phyloP scores from a whole-genome alignment of 2,329 filamentous ascomycete genomes.

The Botrytis paeoniae region DNA sequence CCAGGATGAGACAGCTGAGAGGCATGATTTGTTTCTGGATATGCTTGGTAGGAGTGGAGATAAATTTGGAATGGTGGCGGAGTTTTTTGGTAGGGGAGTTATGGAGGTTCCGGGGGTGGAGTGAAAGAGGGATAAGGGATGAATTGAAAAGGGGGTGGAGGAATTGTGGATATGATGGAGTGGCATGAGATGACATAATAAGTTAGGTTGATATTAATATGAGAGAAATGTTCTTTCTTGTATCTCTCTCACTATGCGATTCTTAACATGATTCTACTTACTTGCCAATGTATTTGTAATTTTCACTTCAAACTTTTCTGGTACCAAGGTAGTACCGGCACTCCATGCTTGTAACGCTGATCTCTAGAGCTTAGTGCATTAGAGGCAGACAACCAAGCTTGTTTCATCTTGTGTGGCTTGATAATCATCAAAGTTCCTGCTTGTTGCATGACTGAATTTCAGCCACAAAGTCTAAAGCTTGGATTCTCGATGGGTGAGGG shows the following conservation, averaged over 20 bases:
- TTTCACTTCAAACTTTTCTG: background rate
- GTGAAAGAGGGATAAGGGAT: background rate
- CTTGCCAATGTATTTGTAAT: background rate
- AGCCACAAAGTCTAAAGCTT: background rate
- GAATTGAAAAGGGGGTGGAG: background rate
- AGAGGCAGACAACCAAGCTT: background rate
- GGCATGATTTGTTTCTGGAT: constrained; percentile 85
- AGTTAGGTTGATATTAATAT: constrained; percentile 3
- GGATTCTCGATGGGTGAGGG: background rate
- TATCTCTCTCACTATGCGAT: background rate
- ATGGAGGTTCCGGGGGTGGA: constrained; percentile 55
- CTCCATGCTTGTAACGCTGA: background rate
- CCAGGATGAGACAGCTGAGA: constrained; percentile 80
- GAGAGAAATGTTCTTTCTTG: background rate
- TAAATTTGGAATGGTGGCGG: constrained; percentile 83
- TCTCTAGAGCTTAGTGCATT: background rate
- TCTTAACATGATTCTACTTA: background rate
- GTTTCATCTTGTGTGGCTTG: background rate
- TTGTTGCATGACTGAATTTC: background rate
- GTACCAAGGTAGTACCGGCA: background rate
- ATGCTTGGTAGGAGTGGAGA: constrained; percentile 76
- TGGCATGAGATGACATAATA: background rate
- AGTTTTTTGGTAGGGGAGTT: constrained; percentile 92
- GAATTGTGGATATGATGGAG: background rate
- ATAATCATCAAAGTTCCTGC: background rate